phyloP scores from a whole-genome alignment of 305 asterid genomes.

The Rubia balearica region DNA sequence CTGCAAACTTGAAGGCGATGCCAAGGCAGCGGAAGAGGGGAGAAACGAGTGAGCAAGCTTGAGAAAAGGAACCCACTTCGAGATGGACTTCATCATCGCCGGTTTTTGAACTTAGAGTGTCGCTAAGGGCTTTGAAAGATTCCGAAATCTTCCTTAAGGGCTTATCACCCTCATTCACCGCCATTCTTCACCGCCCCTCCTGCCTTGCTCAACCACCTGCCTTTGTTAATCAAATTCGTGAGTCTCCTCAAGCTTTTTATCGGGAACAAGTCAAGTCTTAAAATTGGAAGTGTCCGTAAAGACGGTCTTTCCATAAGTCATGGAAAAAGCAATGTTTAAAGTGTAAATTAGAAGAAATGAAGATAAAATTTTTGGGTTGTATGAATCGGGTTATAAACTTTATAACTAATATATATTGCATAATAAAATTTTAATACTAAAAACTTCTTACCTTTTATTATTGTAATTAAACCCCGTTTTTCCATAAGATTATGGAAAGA shows the following conservation, averaged over 20 bases:
- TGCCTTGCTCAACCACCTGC: background rate
- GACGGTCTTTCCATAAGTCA: too few species aligned
- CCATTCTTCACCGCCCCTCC: slow-evolving; percentile 16
- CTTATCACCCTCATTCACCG: slow-evolving; percentile 26
- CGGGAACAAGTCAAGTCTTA: too few species aligned
- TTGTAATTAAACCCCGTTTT: too few species aligned
- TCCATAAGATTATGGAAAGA: too few species aligned
- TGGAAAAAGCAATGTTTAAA: too few species aligned
- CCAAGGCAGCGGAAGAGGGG: slow-evolving; percentile 95
- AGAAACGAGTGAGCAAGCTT: slow-evolving; percentile 79
- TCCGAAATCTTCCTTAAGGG: slow-evolving; percentile 70
- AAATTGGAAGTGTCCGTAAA: too few species aligned
- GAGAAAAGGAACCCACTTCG: slow-evolving; percentile 54
- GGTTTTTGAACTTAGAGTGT: slow-evolving; percentile 26
- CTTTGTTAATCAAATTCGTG: background rate
- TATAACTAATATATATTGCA: too few species aligned
- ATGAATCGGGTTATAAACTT: too few species aligned
- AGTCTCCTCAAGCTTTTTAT: background rate
- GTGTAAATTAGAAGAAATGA: too few species aligned
- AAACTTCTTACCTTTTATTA: too few species aligned
- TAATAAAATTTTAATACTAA: too few species aligned
- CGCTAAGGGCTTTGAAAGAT: slow-evolving; percentile 58
- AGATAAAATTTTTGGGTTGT: too few species aligned
- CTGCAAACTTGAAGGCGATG: slow-evolving; percentile 93
- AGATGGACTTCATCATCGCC: slow-evolving; percentile 39